Evolutionary conservation across 2,329 filamentous ascomycete genomes (phyloP), one percentile per base, ranked within the genome.

Genomic region (Pseudogymnoascus sp.): DNA sequence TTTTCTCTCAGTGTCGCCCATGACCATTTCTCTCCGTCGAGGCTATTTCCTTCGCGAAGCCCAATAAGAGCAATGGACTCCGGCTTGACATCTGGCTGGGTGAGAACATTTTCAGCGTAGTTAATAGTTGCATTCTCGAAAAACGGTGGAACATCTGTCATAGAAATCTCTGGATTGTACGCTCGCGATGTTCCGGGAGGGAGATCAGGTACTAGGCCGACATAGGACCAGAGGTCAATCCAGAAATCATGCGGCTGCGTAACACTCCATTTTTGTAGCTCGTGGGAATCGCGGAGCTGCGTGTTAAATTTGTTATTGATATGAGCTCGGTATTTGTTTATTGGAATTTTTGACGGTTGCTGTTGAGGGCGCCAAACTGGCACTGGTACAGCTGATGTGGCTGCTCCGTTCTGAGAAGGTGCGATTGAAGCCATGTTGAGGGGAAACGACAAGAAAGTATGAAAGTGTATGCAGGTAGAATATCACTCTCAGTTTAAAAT

Each of bases 21-120:
- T 21, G 61, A 60, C 61, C 61, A 62, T 59, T 59, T 50, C 44
- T 53, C 61, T 18, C 61, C 61, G n/a, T 62, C 44, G 16, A 59
- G 61, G 16, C 44, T 21, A 14, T 36, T 16, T 59, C 61, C 61
- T 59, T 62, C 61, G 11, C 61, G 38, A 59, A 62, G 21, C 25
- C 61, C 61, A 34, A 62, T 62, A 11, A 62, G 38, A 14, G 61
- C 61, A 18, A 46, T 50, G 18, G 61, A 28, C 14, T 50, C 25
- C 3, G 61, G 40, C 7, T 59, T 12, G 14, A 62, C 61, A 59
- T 62, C 23, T 31, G 61, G 61, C 44, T 62, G 61, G 37, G 25
- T 59, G 37, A 62, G 61, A n/a, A 62, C 61, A 37, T 62, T 62
- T 25, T 62, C 61, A n/a, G 61, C 61, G 31, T 62, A 62, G 18